A percentile compares a stretch with the other conserved stretches of the same genome.
Evolutionary conservation across 805 yeast species (phyloP).

Genomic region (Candida nemodendra): DNA sequence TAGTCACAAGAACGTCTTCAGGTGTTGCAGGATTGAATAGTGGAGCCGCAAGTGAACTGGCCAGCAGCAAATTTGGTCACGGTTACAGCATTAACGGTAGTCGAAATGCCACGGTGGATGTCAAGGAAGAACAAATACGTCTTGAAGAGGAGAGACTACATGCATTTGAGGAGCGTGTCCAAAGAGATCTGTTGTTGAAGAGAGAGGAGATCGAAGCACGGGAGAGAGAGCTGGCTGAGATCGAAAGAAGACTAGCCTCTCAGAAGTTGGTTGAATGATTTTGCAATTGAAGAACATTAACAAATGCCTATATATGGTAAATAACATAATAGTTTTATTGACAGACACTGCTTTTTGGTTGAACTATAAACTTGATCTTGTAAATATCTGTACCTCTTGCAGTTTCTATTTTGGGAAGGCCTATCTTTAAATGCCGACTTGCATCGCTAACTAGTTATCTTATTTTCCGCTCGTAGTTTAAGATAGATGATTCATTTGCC

Average conservation of each 20-base stretch:
- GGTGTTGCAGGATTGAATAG: constrained; percentile 9
- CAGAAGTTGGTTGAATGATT: constrained; percentile 18
- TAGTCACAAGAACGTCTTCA: constrained; percentile 13
- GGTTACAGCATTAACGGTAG: not conserved
- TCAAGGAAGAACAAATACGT: constrained; percentile 84
- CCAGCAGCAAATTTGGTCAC: constrained; percentile 3
- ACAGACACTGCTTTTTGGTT: no score
- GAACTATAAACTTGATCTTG: no score
- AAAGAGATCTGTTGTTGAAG: constrained; percentile 77
- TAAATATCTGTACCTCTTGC: no score
- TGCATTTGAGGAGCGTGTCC: constrained; percentile 85
- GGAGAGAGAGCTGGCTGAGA: constrained; percentile 80
- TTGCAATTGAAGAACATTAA: no score
- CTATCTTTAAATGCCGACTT: no score
- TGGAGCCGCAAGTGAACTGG: constrained; percentile 6
- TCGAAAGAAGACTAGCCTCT: constrained; percentile 46
- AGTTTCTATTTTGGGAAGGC: no score
- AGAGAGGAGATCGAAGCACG: constrained; percentile 80
- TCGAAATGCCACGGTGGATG: constrained; percentile 9
- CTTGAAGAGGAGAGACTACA: constrained; percentile 85
- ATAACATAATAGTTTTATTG: no score
- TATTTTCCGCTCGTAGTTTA: no score
- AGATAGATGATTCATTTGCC: no score
- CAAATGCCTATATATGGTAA: no score
- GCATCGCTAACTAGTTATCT: no score